phyloP scores from a whole-genome alignment of 768 basidiomycete genomes.

The Collybiopsis luxurians region DNA sequence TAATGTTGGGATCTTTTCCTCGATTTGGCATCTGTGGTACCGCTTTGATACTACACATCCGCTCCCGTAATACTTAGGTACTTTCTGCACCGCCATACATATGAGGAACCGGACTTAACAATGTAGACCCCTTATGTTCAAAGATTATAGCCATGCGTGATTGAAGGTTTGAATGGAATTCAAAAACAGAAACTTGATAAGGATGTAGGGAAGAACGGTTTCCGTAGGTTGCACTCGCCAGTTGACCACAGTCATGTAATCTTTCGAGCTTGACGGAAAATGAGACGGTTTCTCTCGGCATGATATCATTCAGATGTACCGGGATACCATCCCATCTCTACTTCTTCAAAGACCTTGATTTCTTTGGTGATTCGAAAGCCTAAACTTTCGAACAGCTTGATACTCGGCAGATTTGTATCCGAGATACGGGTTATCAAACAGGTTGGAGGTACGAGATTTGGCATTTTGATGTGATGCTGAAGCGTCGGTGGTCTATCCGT shows the following conservation, averaged over 20 bases:
- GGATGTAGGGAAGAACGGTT: too few species aligned
- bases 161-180: too few species aligned
- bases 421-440: slow-evolving; percentile 71
- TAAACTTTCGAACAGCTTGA: slow-evolving; percentile 69
- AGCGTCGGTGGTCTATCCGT: slow-evolving; percentile 7
- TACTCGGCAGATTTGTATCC: slow-evolving; percentile 64
- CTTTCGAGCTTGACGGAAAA: too few species aligned
- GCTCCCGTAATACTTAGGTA: neutral
- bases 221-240: too few species aligned
- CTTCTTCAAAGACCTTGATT: slow-evolving; percentile 76
- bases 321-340: slow-evolving; percentile 65
- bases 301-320: neutral
- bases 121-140: neutral
- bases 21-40: neutral
- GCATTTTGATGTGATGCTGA: slow-evolving; percentile 25
- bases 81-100: neutral
- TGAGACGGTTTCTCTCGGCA: neutral
- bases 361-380: slow-evolving; percentile 70
- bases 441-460: slow-evolving; percentile 40
- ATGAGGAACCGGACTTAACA: slow-evolving; percentile 6
- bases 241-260: too few species aligned
- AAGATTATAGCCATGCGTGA: too few species aligned
- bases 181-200: too few species aligned
- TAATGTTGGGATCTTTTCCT: neutral
- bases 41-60: neutral